Percentiles rank a stretch among this genome's conserved stretches.
These are phyloP conservation scores for Talaromyces sp. DNA, from an alignment of 2,329 filamentous ascomycete species.

Conservation along the genomic window DNA sequence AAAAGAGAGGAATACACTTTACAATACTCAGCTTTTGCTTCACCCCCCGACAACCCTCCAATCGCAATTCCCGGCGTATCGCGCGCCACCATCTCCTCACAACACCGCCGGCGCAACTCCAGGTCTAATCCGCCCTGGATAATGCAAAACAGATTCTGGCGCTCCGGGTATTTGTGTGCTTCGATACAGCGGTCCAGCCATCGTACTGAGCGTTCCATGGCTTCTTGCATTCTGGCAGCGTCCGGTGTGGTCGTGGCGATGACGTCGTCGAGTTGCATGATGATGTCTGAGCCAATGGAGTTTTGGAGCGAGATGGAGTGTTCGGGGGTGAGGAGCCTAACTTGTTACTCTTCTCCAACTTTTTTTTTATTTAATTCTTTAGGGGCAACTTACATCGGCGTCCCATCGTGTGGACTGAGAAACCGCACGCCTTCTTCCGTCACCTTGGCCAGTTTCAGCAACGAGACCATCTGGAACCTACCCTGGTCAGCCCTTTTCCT, in stretches of 20 bases:
- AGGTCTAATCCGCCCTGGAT: constrained; percentile 93
- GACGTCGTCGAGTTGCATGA: constrained; percentile 99
- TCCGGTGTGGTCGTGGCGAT: constrained; percentile 94
- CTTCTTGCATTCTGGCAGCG: constrained; percentile 77
- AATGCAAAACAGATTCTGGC: constrained; percentile 95
- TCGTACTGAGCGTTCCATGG: constrained; percentile 87
- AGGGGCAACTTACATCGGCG: constrained; percentile 61
- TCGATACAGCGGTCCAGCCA: constrained; percentile 95
- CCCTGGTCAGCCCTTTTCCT: not conserved
- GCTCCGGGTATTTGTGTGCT: constrained; percentile 74
- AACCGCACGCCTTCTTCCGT: constrained; percentile 96
- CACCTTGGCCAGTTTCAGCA: constrained; percentile 85
- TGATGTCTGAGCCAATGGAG: constrained; percentile 95
- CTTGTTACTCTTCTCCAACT: not conserved
- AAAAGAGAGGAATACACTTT: constrained; percentile 50
- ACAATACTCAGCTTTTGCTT: constrained; percentile 90
- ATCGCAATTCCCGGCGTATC: constrained; percentile 96
- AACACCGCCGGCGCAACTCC: constrained; percentile 78
- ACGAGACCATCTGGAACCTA: constrained; percentile 97
- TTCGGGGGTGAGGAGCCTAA: constrained; percentile 81
- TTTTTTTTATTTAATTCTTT: not conserved
- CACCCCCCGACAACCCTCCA: constrained; percentile 87
- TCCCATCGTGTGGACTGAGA: constrained; percentile 90
- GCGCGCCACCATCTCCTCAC: constrained; percentile 75
- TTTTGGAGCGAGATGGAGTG: constrained; percentile 96